A percentile compares a stretch with the other conserved stretches of the same genome.
phyloP scores from a whole-genome alignment of 2,329 filamentous ascomycete species.

The Dothiorella sarmentorum region DNA sequence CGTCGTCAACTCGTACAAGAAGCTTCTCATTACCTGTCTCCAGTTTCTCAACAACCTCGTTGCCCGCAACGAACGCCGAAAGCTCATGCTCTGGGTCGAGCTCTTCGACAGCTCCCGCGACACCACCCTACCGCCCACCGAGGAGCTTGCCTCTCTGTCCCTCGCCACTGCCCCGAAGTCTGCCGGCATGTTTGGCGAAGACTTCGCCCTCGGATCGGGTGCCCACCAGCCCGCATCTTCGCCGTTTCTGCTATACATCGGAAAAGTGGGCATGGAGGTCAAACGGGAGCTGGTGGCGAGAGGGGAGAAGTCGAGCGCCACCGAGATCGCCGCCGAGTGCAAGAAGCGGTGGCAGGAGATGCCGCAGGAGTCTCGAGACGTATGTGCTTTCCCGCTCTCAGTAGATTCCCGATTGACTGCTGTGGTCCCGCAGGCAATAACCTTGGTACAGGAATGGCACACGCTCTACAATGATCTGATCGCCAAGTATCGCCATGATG shows the following conservation, averaged over 20 bases:
- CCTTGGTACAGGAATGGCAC: constrained; percentile 37
- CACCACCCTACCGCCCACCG: constrained; percentile 30
- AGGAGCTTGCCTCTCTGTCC: constrained; percentile 19
- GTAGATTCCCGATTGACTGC: constrained; percentile 7
- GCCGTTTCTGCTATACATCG: constrained; percentile 40
- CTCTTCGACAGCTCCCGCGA: constrained; percentile 58
- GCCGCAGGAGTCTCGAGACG: constrained; percentile 34
- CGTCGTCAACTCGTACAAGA: constrained; percentile 64
- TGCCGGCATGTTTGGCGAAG: constrained; percentile 18
- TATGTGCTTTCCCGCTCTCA: constrained; percentile 6
- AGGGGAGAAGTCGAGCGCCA: constrained; percentile 37
- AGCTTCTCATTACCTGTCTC: constrained; percentile 62
- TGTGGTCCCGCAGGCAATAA: constrained; percentile 21
- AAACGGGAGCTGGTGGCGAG: constrained; percentile 36
- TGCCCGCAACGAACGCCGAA: constrained; percentile 62
- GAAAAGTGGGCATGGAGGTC: constrained; percentile 38
- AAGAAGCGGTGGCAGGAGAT: constrained; percentile 38
- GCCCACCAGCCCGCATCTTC: constrained; percentile 37
- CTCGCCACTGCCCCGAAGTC: not conserved
- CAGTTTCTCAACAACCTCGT: constrained; percentile 66
- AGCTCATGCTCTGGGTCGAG: constrained; percentile 63
- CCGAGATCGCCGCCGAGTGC: constrained; percentile 42
- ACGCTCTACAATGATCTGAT: constrained; percentile 40
- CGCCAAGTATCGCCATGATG: constrained; percentile 38
- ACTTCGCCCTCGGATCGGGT: not conserved